These are phyloP conservation scores for Plasmodium gallinaceum DNA, from an alignment of 169 alveolate species.

Conservation along the genomic window DNA sequence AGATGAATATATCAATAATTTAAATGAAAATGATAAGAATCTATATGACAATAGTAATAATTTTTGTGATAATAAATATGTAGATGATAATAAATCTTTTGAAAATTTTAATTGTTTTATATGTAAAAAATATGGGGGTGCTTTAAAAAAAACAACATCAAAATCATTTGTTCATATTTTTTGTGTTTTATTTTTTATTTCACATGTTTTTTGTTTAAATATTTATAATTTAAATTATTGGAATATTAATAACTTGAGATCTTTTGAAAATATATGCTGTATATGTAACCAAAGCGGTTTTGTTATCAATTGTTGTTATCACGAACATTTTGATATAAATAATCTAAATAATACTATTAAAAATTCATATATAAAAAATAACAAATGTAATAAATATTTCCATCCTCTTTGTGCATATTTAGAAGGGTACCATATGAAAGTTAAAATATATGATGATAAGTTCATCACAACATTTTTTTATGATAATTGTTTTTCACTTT, in stretches of 20 bases:
- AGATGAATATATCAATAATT: neutral
- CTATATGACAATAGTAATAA: neutral
- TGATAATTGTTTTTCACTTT: slow-evolving; percentile 55
- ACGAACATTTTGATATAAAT: neutral
- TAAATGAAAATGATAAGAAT: neutral
- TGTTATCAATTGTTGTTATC: slow-evolving; percentile 22
- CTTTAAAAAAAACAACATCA: slow-evolving; percentile 54
- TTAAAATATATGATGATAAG: slow-evolving; percentile 48
- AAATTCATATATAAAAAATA: neutral
- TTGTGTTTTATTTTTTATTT: slow-evolving; percentile 63
- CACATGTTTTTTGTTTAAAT: slow-evolving; percentile 53
- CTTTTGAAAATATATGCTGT: slow-evolving; percentile 23
- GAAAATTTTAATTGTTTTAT: slow-evolving; percentile 23
- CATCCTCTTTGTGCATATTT: slow-evolving; percentile 68
- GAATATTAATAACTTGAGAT: slow-evolving; percentile 23
- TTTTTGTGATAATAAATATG: too few species aligned
- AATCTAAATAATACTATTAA: neutral
- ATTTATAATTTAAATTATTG: slow-evolving; percentile 55
- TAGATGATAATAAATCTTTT: neutral
- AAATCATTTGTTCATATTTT: slow-evolving; percentile 53
- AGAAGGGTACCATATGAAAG: slow-evolving; percentile 68
- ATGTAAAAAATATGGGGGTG: slow-evolving; percentile 64
- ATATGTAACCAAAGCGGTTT: slow-evolving; percentile 63
- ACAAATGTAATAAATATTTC: slow-evolving; percentile 36
- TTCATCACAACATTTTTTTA: slow-evolving; percentile 48